Conservation (phyloP, 106 monocot genomes). For the Dioscorea zingiberensis region DNA sequence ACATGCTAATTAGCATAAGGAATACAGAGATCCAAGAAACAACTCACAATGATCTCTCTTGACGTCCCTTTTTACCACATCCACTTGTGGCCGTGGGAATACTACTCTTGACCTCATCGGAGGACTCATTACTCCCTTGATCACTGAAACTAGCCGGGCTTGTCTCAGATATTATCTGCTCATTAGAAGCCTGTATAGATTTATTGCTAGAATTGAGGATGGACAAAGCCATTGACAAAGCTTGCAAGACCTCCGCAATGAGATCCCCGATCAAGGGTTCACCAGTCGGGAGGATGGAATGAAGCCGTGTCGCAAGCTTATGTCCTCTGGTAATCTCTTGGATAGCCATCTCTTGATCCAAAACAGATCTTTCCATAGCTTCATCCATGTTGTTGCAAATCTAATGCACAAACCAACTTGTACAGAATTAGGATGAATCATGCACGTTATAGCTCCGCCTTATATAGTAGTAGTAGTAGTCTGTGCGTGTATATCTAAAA, state of each 20-base stretch:
- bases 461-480: too few relatives aligned
- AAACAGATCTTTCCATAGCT: too few relatives aligned
- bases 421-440: too few relatives aligned
- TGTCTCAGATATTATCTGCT: too few relatives aligned
- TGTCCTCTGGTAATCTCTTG: constrained; percentile 1
- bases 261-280: background rate
- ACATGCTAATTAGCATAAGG: background rate
- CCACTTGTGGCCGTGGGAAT: too few relatives aligned
- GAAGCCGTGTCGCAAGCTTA: background rate
- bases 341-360: background rate
- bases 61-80: background rate
- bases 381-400: too few relatives aligned
- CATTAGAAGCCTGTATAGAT: too few relatives aligned
- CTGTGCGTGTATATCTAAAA: too few relatives aligned
- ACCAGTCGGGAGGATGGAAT: background rate
- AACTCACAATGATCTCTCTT: background rate
- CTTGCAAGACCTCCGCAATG: background rate
- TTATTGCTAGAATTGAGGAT: background rate
- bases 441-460: too few relatives aligned
- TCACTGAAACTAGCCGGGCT: background rate
- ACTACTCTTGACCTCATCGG: background rate
- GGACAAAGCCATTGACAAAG: background rate
- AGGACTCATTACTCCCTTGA: background rate
- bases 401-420: too few relatives aligned
- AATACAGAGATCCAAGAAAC: background rate